Percentiles rank a stretch among this genome's conserved stretches.
phyloP scores from a whole-genome alignment of 768 basidiomycete genomes.

The Hysterangium stoloniferum region DNA sequence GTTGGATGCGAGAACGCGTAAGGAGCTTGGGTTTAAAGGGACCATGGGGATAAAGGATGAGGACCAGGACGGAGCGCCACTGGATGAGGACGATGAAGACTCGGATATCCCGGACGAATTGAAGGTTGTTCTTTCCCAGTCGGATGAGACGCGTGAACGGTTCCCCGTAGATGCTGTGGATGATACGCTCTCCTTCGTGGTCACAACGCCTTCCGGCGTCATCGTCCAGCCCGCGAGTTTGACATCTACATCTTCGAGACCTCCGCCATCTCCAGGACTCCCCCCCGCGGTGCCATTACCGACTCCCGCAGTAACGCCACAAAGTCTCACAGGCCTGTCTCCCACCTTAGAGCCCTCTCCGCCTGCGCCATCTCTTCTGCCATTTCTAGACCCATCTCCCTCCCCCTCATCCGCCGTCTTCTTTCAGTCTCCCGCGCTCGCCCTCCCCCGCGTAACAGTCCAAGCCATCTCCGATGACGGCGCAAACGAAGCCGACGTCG shows the following conservation, averaged over 20 bases:
- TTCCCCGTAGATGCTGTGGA: conserved; percentile 18
- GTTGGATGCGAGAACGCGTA: conserved; percentile 29
- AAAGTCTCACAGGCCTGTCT: too few relatives aligned
- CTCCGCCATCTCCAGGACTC: conserved; percentile 32
- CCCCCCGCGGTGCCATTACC: conserved; percentile 38
- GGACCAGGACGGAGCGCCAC: conserved; percentile 42
- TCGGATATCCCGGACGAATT: conserved; percentile 80
- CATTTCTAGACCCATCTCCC: conserved; percentile 5
- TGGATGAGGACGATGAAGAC: conserved; percentile 64
- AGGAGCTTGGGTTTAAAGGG: conserved; percentile 53
- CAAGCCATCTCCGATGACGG: conserved; percentile 36
- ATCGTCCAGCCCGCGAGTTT: conserved; percentile 3
- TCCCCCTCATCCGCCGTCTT: background rate
- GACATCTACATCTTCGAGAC: background rate
- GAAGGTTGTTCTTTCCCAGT: conserved; percentile 44
- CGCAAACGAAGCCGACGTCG: conserved; percentile 31
- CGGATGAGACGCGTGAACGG: background rate
- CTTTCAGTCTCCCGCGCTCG: conserved; percentile 35
- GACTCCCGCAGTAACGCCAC: conserved; percentile 11
- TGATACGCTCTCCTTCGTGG: conserved; percentile 32
- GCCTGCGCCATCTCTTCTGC: conserved; percentile 6
- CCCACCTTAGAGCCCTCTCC: conserved; percentile 5
- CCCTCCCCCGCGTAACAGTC: conserved; percentile 1
- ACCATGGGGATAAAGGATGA: conserved; percentile 55
- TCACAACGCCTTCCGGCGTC: background rate